A percentile compares a stretch with the other conserved stretches of the same genome.
These are phyloP conservation scores for Ogataea degrootiae DNA, from an alignment of 805 yeast species.

Conservation along the genomic window DNA sequence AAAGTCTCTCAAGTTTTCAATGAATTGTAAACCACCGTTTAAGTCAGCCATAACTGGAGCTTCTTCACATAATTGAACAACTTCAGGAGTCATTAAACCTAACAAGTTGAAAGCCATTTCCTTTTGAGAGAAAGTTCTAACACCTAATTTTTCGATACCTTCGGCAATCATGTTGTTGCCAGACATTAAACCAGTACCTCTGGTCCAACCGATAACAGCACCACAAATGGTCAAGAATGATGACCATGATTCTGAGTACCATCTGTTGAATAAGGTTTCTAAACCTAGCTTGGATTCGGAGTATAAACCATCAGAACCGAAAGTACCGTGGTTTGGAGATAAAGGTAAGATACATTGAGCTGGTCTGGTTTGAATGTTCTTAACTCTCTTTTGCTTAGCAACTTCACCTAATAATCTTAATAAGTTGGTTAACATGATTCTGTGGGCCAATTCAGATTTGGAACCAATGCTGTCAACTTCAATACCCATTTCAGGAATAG, in stretches of 20 bases:
- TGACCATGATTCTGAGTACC: conserved; percentile 98
- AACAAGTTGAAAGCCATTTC: conserved; percentile 99
- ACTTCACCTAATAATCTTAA: conserved; percentile 89
- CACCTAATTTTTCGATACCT: conserved; percentile 93
- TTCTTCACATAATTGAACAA: conserved; percentile 83
- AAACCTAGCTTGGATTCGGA: conserved; percentile 94
- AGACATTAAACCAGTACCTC: conserved; percentile 99
- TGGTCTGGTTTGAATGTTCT: conserved; percentile 88
- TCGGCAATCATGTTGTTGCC: conserved; percentile 97
- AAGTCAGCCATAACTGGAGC: conserved; percentile 96
- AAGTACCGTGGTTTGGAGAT: conserved; percentile 98
- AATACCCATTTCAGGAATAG: conserved; percentile 97
- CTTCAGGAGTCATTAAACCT: conserved; percentile 86
- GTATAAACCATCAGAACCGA: conserved; percentile 97
- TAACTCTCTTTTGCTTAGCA: conserved; percentile 72
- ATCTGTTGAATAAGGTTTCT: conserved; percentile 96
- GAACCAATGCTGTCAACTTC: conserved; percentile 92
- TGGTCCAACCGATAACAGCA: conserved; percentile 99
- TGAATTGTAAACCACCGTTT: conserved; percentile 96
- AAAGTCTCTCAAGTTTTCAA: conserved; percentile 86
- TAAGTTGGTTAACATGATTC: conserved; percentile 96
- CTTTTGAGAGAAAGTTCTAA: conserved; percentile 95
- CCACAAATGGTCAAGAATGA: conserved; percentile 94
- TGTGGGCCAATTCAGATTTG: conserved; percentile 94
- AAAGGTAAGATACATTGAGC: conserved; percentile 96